phyloP scores from a whole-genome alignment of 345 rosid genomes.

The Ailanthus altissimus region DNA sequence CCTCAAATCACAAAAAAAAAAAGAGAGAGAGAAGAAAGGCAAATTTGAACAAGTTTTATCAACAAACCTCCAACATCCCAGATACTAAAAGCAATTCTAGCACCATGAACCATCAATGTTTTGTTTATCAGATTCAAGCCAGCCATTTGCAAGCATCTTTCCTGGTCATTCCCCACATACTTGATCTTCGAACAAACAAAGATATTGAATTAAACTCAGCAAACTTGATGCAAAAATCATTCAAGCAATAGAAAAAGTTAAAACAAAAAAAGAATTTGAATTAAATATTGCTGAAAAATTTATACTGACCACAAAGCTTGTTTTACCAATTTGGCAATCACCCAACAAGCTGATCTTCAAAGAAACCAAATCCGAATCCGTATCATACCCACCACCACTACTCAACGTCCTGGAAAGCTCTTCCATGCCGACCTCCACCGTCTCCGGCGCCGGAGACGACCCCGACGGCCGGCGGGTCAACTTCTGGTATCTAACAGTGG shows the following conservation, averaged over 20 bases:
- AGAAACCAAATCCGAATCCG: slow-evolving; percentile 78
- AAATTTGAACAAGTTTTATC: background rate
- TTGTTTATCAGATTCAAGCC: slow-evolving; percentile 90
- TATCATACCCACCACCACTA: slow-evolving; percentile 41
- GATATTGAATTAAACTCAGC: background rate
- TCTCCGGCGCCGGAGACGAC: slow-evolving; percentile 41
- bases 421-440: slow-evolving; percentile 25
- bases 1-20: background rate
- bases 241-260: background rate
- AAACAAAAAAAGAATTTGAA: background rate
- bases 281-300: background rate
- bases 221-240: background rate
- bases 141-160: slow-evolving; percentile 65
- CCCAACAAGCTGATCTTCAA: slow-evolving; percentile 92
- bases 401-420: slow-evolving; percentile 25
- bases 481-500: slow-evolving; percentile 49
- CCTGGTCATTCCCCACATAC: slow-evolving; percentile 81
- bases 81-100: slow-evolving; percentile 78
- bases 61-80: slow-evolving; percentile 94
- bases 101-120: slow-evolving; percentile 76
- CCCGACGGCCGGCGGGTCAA: slow-evolving; percentile 33
- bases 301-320: slow-evolving; percentile 75
- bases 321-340: slow-evolving; percentile 91
- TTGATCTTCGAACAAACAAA: slow-evolving; percentile 49
- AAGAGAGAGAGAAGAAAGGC: no score